Evolutionary conservation across 169 alveolate species (phyloP).

Genomic region (Babesia ovata): DNA sequence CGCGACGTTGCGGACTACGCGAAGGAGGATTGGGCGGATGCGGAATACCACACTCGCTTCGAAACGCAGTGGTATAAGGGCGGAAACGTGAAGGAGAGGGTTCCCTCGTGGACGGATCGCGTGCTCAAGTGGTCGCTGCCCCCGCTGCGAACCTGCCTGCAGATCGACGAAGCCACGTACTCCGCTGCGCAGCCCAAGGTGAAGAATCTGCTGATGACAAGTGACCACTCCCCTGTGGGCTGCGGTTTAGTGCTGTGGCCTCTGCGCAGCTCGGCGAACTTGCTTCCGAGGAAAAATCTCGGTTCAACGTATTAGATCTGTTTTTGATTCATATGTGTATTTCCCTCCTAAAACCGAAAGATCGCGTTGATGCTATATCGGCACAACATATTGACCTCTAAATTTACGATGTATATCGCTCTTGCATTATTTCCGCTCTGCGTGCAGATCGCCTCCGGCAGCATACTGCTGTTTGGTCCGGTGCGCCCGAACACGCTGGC

Average conservation of each 20-base stretch:
- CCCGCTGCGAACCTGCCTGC: slow-evolving; percentile 65
- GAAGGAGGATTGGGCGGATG: slow-evolving; percentile 74
- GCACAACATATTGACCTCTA: neutral
- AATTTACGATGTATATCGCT: neutral
- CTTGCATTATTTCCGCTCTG: neutral
- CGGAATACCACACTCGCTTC: slow-evolving; percentile 74
- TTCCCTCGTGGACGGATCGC: slow-evolving; percentile 84
- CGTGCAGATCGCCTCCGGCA: slow-evolving; percentile 9
- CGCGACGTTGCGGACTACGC: slow-evolving; percentile 74
- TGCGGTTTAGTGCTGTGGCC: slow-evolving; percentile 74
- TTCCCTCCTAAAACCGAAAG: neutral
- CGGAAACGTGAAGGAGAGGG: slow-evolving; percentile 71
- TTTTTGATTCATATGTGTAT: neutral
- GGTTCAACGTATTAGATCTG: neutral
- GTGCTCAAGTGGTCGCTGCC: slow-evolving; percentile 78
- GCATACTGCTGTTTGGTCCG: slow-evolving; percentile 60
- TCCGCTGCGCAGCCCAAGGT: slow-evolving; percentile 59
- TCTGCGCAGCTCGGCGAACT: neutral
- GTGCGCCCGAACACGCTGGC: slow-evolving; percentile 50
- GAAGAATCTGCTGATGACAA: slow-evolving; percentile 68
- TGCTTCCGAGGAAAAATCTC: slow-evolving; percentile 15
- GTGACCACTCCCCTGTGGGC: slow-evolving; percentile 79
- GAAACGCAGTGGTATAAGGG: slow-evolving; percentile 84
- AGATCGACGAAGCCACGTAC: slow-evolving; percentile 70
- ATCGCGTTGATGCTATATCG: no score